Percentiles rank a stretch among this genome's conserved stretches.
Evolutionary conservation across 495 filamentous ascomycete species (phyloP).

Genomic region (Penicillium mononematosum): DNA sequence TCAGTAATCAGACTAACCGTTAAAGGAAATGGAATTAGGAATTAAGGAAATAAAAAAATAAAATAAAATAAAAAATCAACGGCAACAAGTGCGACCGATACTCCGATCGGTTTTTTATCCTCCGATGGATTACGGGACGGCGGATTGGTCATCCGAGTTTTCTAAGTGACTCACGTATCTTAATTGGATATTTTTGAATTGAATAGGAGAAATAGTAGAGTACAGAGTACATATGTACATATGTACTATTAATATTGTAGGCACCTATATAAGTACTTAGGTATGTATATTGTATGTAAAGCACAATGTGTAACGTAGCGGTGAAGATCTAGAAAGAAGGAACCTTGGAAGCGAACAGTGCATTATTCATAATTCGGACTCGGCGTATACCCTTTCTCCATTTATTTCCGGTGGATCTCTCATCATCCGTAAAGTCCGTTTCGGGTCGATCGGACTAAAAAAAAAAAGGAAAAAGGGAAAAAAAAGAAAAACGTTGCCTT

Average conservation of each 20-base stretch:
- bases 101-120: slow-evolving; percentile 3
- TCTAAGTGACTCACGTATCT: not conserved
- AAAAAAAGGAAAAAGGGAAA: not conserved
- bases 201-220: too few species aligned
- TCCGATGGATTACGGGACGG: slow-evolving; percentile 8
- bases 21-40: slow-evolving; percentile 2
- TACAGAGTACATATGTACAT: not conserved
- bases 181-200: too few species aligned
- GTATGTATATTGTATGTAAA: not conserved
- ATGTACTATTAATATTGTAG: not conserved
- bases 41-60: not conserved
- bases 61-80: slow-evolving; percentile 3
- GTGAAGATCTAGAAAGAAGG: slow-evolving; percentile 3
- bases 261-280: not conserved
- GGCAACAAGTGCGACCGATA: not conserved
- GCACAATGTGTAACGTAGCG: not conserved
- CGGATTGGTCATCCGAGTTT: slow-evolving; percentile 13
- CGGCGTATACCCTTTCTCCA: not conserved
- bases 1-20: not conserved
- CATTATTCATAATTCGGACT: slow-evolving; percentile 4
- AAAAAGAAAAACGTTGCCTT: not conserved
- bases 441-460: slow-evolving; percentile 8
- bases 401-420: slow-evolving; percentile 6
- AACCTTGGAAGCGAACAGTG: slow-evolving; percentile 4
- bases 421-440: too few species aligned